Evolutionary conservation across 2,329 filamentous ascomycete species (phyloP).

Genomic region (Colletotrichum liaoningense): DNA sequence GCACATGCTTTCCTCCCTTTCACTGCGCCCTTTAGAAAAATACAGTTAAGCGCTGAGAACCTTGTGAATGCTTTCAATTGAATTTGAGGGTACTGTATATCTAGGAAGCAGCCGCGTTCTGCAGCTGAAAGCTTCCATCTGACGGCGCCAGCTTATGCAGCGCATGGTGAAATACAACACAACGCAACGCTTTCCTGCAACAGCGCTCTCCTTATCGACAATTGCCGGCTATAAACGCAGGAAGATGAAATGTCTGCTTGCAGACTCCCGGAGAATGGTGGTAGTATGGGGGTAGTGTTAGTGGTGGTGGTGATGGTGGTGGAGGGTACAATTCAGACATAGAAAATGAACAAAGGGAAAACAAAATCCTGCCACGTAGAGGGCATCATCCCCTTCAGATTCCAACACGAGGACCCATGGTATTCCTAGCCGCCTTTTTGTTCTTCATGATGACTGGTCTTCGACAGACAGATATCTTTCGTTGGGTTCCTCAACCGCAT

Average conservation of each 20-base stretch:
- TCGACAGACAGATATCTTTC: conserved; percentile 24
- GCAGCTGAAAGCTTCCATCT: conserved; percentile 17
- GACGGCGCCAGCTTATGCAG: conserved; percentile 31
- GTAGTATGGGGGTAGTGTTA: background rate
- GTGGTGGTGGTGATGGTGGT: background rate
- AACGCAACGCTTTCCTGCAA: conserved; percentile 14
- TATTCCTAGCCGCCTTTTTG: conserved; percentile 30
- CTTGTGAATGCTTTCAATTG: conserved; percentile 22
- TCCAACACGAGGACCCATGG: conserved; percentile 31
- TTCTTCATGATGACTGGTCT: conserved; percentile 26
- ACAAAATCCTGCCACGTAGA: conserved; percentile 34
- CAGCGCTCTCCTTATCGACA: conserved; percentile 1
- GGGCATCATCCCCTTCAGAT: conserved; percentile 24
- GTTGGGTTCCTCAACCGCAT: conserved; percentile 6
- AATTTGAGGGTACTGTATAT: conserved; percentile 32
- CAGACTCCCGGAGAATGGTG: conserved; percentile 18
- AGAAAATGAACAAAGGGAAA: conserved; percentile 37
- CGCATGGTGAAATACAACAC: conserved; percentile 26
- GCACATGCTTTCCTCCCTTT: background rate
- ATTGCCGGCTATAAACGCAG: conserved; percentile 21
- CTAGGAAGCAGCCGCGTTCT: conserved; percentile 30
- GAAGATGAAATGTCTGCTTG: conserved; percentile 32
- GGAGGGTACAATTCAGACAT: conserved; percentile 36
- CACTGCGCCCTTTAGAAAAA: background rate
- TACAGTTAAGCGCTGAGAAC: background rate